phyloP scores from a whole-genome alignment of 2,329 filamentous ascomycete species.

The Aspergillus sp. region DNA sequence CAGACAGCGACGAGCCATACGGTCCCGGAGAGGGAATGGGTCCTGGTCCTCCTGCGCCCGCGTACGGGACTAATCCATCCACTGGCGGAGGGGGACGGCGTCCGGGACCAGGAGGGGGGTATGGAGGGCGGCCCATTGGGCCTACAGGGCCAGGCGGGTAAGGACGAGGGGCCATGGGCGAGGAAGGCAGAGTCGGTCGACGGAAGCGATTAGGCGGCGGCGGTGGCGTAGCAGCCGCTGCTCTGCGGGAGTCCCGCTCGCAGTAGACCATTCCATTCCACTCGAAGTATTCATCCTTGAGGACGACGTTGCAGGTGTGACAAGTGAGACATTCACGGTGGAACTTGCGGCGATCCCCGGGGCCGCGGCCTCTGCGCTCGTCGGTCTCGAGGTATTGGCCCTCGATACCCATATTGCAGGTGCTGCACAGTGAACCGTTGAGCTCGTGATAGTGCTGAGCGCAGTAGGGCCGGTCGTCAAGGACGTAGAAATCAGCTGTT shows the following conservation, averaged over 20 bases:
- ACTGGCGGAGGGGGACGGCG: background rate
- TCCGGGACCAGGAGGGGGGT: constrained; percentile 12
- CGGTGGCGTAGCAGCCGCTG: constrained; percentile 26
- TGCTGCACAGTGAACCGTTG: constrained; percentile 75
- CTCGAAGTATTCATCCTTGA: constrained; percentile 86
- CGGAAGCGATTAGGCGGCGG: constrained; percentile 29
- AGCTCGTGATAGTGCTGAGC: constrained; percentile 85
- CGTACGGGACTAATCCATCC: constrained; percentile 1
- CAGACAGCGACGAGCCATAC: constrained; percentile 17
- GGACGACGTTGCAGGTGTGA: constrained; percentile 58
- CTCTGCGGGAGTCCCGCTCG: constrained; percentile 70
- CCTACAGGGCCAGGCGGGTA: constrained; percentile 15
- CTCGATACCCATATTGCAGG: constrained; percentile 79
- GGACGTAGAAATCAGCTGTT: constrained; percentile 87
- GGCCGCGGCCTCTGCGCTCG: constrained; percentile 27
- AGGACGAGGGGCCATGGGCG: constrained; percentile 23
- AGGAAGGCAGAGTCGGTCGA: constrained; percentile 26
- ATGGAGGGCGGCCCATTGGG: constrained; percentile 3
- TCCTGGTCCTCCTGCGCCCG: constrained; percentile 6
- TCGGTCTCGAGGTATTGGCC: constrained; percentile 85
- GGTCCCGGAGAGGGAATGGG: constrained; percentile 10
- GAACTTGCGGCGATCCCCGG: constrained; percentile 56
- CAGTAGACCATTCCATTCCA: constrained; percentile 73
- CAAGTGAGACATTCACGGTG: constrained; percentile 84
- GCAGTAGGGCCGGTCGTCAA: constrained; percentile 80